A percentile compares a stretch with the other conserved stretches of the same genome.
Evolutionary conservation across 495 filamentous ascomycete genomes (phyloP).

Genomic region (Tricharina praecox): DNA sequence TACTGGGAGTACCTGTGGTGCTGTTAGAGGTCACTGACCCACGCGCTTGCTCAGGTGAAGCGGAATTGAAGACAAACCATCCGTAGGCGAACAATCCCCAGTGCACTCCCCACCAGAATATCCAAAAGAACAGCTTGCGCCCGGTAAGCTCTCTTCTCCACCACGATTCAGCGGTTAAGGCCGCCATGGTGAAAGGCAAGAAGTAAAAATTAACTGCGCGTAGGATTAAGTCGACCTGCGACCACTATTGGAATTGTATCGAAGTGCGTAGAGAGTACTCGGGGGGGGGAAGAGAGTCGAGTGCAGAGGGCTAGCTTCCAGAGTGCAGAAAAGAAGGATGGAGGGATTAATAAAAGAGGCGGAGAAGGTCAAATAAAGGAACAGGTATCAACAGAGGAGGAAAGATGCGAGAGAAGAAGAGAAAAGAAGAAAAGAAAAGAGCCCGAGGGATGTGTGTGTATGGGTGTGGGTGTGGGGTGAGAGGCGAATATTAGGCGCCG

Average conservation of each 20-base stretch:
- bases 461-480: not conserved
- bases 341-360: too few relatives aligned
- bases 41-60: not conserved
- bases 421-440: constrained; percentile 6
- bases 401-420: constrained; percentile 3
- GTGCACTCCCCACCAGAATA: constrained; percentile 73
- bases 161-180: constrained; percentile 28
- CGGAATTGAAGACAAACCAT: constrained; percentile 72
- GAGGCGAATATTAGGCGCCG: not conserved
- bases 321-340: too few relatives aligned
- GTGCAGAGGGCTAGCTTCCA: too few relatives aligned
- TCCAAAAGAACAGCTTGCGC: constrained; percentile 60
- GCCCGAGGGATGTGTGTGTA: not conserved
- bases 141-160: constrained; percentile 44
- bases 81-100: constrained; percentile 65
- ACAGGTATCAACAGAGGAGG: not conserved
- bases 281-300: constrained; percentile 1
- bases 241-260: constrained; percentile 11
- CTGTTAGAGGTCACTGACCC: not conserved
- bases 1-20: constrained; percentile 57
- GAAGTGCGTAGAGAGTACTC: not conserved
- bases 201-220: not conserved
- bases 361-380: too few relatives aligned
- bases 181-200: too few relatives aligned
- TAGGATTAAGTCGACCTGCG: constrained; percentile 21